Conservation (phyloP, 1,284 basidiomycete genomes). For the Malassezia obtusa region DNA sequence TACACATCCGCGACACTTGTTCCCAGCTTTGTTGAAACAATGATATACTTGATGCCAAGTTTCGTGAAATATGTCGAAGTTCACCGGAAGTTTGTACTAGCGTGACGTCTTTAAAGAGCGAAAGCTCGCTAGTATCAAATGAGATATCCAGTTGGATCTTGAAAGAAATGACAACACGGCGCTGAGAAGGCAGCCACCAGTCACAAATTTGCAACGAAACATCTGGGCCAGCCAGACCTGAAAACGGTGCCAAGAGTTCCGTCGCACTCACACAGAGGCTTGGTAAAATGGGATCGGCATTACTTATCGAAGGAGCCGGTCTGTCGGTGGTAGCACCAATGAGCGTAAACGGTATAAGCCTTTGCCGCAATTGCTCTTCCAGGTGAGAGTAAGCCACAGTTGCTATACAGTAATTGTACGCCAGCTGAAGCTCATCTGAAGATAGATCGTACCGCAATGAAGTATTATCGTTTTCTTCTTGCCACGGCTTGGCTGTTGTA, state of each 20-base stretch:
- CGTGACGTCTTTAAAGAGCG: not conserved
- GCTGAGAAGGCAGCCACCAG: slow-evolving; percentile 10
- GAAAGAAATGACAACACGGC: slow-evolving; percentile 5
- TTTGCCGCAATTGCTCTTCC: slow-evolving; percentile 11
- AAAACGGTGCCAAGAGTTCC: not conserved
- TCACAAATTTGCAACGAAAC: slow-evolving; percentile 12
- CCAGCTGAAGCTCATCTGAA: slow-evolving; percentile 8
- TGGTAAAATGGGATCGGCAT: slow-evolving; percentile 7
- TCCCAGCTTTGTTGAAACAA: slow-evolving; percentile 6
- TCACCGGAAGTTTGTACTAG: not conserved
- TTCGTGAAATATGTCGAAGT: not conserved
- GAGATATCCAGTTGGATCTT: not conserved
- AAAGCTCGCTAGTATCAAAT: not conserved
- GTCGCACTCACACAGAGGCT: slow-evolving; percentile 7
- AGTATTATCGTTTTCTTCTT: not conserved
- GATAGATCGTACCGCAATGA: not conserved
- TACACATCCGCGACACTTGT: slow-evolving; percentile 6
- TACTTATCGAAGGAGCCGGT: not conserved
- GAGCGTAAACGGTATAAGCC: slow-evolving; percentile 8
- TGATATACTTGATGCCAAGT: not conserved
- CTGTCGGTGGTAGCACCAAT: slow-evolving; percentile 6
- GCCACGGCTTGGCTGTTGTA: not conserved
- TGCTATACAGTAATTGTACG: slow-evolving; percentile 10
- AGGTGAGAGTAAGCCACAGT: slow-evolving; percentile 16
- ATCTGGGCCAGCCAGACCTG: slow-evolving; percentile 1